Percentiles rank a stretch among this genome's conserved stretches.
phyloP scores from a whole-genome alignment of 129 eudicot species.

The Kitagawia praeruptora region DNA sequence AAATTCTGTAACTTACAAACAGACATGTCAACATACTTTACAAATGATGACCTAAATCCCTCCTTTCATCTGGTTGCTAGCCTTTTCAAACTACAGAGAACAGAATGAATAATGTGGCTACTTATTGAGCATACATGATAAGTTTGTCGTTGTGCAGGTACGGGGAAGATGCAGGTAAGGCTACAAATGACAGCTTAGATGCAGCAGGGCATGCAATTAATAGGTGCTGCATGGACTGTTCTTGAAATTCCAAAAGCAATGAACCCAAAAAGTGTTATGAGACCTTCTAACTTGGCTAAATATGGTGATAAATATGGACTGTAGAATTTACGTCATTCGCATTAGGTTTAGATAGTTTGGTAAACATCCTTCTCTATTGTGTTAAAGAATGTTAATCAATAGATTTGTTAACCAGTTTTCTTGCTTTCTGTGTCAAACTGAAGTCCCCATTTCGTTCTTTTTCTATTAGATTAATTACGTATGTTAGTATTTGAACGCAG shows the following conservation, averaged over 20 bases:
- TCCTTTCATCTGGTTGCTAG: background rate
- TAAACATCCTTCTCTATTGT: conserved; percentile 16
- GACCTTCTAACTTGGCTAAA: conserved; percentile 44
- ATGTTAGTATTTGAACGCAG: background rate
- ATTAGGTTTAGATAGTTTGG: conserved; percentile 4
- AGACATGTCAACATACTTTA: background rate
- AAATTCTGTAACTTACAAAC: background rate
- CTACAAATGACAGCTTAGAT: conserved; percentile 72
- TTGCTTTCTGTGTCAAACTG: background rate
- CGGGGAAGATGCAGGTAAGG: conserved; percentile 84
- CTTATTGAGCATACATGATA: background rate
- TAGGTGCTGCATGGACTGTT: conserved; percentile 89
- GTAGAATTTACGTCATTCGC: background rate
- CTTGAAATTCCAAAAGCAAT: conserved; percentile 75
- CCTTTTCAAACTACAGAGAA: background rate
- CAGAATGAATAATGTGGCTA: background rate
- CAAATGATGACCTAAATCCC: background rate
- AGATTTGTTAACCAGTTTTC: background rate
- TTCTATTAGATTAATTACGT: background rate
- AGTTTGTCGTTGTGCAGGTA: conserved; percentile 38
- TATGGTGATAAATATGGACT: conserved; percentile 33
- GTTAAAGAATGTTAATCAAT: background rate
- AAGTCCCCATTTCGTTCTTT: background rate
- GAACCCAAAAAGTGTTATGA: conserved; percentile 63
- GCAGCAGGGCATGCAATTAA: conserved; percentile 92